phyloP scores from a whole-genome alignment of 164 flowering plant genomes.

The Kingdonia uniflora region DNA sequence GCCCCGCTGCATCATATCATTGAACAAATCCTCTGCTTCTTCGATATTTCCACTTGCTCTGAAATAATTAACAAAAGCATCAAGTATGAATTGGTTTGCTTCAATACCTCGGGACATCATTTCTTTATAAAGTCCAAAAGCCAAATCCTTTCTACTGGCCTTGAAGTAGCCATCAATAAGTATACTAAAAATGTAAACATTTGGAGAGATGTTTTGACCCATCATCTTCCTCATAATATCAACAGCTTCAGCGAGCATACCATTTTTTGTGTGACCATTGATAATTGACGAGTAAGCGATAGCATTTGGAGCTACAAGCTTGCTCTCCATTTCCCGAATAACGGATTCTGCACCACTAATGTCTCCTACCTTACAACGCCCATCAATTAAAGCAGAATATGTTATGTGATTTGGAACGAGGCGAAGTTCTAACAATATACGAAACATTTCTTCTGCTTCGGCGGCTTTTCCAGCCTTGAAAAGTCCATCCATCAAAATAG shows the following conservation, averaged over 20 bases:
- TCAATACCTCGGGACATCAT: constrained; percentile 45
- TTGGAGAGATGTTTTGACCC: constrained; percentile 37
- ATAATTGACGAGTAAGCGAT: constrained; percentile 57
- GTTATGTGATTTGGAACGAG: constrained; percentile 47
- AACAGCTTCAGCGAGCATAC: constrained; percentile 56
- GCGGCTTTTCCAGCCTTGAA: constrained; percentile 49
- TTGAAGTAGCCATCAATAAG: constrained; percentile 65
- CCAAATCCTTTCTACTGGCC: constrained; percentile 50
- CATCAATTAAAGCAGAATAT: constrained; percentile 65
- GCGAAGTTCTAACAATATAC: constrained; percentile 21
- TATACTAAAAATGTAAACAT: constrained; percentile 39
- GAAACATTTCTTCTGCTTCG: constrained; percentile 60
- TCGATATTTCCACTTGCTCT: constrained; percentile 54
- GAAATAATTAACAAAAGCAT: constrained; percentile 56
- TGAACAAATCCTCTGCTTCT: constrained; percentile 43
- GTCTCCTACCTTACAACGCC: constrained; percentile 61
- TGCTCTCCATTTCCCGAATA: constrained; percentile 51
- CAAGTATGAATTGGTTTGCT: constrained; percentile 46
- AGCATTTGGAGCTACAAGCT: constrained; percentile 36
- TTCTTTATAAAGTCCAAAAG: constrained; percentile 44
- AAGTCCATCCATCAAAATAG: constrained; percentile 65
- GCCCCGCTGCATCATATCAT: constrained; percentile 43
- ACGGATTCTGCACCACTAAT: constrained; percentile 37
- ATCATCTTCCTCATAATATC: constrained; percentile 41
- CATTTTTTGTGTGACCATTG: constrained; percentile 51